Evolutionary conservation across 2,329 filamentous ascomycete species (phyloP).

Genomic region (Paracoccidioides brasiliensis): DNA sequence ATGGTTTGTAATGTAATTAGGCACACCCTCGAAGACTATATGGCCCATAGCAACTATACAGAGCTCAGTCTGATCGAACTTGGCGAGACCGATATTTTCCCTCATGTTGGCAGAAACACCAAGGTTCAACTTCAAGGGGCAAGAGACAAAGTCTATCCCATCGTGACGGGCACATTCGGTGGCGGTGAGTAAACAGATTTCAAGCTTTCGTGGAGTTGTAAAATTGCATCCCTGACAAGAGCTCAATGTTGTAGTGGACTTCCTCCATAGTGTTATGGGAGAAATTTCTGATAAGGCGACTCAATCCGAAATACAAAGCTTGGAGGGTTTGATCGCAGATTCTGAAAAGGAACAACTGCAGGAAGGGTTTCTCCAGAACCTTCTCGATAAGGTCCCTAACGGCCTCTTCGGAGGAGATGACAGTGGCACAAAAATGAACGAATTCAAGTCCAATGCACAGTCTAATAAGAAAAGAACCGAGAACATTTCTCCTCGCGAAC

Average conservation of each 20-base stretch:
- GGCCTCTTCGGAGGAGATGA: slow-evolving; percentile 62
- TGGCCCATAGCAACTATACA: slow-evolving; percentile 86
- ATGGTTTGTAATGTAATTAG: background rate
- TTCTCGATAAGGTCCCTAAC: slow-evolving; percentile 69
- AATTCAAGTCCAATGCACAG: slow-evolving; percentile 64
- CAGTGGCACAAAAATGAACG: slow-evolving; percentile 54
- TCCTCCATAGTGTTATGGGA: slow-evolving; percentile 73
- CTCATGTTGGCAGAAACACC: slow-evolving; percentile 71
- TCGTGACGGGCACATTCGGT: slow-evolving; percentile 85
- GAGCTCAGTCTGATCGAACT: slow-evolving; percentile 81
- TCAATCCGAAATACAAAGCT: slow-evolving; percentile 78
- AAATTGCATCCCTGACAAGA: background rate
- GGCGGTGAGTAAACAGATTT: slow-evolving; percentile 32
- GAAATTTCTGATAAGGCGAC: slow-evolving; percentile 77
- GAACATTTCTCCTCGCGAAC: slow-evolving; percentile 60
- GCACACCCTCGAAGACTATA: slow-evolving; percentile 85
- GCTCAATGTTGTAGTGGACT: slow-evolving; percentile 50
- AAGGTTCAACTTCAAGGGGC: slow-evolving; percentile 56
- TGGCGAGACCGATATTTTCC: slow-evolving; percentile 68
- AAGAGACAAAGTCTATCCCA: slow-evolving; percentile 56
- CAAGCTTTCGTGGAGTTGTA: background rate
- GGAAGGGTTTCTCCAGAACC: slow-evolving; percentile 61
- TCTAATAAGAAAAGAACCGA: slow-evolving; percentile 63
- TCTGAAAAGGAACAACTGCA: slow-evolving; percentile 49
- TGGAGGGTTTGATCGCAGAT: slow-evolving; percentile 65